Percentiles rank a stretch among this genome's conserved stretches.
phyloP scores from a whole-genome alignment of 202 grass and related monocot genomes.

The Carex sylvatica region DNA sequence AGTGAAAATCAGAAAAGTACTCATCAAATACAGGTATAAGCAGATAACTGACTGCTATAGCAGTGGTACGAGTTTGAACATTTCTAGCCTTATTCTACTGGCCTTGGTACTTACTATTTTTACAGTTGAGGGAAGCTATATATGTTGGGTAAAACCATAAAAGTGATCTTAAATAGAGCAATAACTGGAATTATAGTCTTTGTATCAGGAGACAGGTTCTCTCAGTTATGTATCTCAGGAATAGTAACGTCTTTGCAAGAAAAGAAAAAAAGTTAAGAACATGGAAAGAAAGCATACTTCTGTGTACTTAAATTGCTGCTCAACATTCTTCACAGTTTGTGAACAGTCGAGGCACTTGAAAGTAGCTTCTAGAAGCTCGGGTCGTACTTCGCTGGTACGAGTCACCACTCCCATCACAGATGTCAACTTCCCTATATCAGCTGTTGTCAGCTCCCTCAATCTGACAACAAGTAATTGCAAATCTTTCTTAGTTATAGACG shows the following conservation, averaged over 20 bases:
- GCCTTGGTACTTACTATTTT: neutral
- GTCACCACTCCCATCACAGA: conserved; percentile 94
- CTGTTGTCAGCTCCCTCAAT: conserved; percentile 79
- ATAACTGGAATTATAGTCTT: neutral
- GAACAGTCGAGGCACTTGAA: conserved; percentile 95
- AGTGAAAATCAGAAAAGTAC: neutral
- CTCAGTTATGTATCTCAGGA: neutral
- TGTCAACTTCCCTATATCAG: conserved; percentile 90
- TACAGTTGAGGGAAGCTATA: neutral
- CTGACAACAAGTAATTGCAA: conserved; percentile 34
- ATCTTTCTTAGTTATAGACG: neutral
- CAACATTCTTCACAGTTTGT: conserved; percentile 77
- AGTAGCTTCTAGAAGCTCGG: conserved; percentile 82
- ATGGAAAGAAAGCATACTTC: conserved; percentile 47
- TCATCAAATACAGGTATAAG: neutral
- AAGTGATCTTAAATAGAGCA: neutral
- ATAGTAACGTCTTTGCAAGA: neutral
- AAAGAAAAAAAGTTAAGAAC: neutral
- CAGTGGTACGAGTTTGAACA: neutral
- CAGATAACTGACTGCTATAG: neutral
- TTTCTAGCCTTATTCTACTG: neutral
- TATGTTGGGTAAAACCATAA: neutral
- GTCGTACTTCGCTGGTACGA: conserved; percentile 89
- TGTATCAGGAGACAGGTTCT: neutral
- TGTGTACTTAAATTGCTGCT: conserved; percentile 97